Percentiles rank a stretch among this genome's conserved stretches.
Conservation (phyloP, 306 rosid genomes). For the Cicer judaicum region DNA sequence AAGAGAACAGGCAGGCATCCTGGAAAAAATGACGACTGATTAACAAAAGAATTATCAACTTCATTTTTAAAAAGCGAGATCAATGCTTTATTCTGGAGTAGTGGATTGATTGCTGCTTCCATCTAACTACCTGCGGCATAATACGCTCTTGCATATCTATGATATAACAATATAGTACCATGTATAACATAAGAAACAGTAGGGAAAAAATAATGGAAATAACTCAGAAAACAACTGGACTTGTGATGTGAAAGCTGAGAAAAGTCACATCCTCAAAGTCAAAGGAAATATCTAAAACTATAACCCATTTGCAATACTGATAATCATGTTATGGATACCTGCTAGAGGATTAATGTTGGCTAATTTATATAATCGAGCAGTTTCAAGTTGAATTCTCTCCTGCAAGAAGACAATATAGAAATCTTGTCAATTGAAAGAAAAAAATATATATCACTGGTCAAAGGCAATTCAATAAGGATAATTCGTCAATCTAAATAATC, state of each 20-base stretch:
- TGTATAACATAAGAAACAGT: constrained; percentile 8
- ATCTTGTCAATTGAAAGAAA: constrained; percentile 38
- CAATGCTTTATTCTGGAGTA: background rate
- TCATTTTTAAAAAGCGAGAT: constrained; percentile 19
- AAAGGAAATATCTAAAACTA: constrained; percentile 9
- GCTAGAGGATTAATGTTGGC: constrained; percentile 97
- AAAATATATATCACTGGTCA: background rate
- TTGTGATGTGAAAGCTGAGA: constrained; percentile 24
- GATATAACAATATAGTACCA: constrained; percentile 27
- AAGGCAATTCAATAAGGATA: constrained; percentile 16
- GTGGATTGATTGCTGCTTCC: constrained; percentile 17
- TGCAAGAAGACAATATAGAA: constrained; percentile 50
- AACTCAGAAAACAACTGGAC: constrained; percentile 15
- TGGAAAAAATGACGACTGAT: constrained; percentile 36
- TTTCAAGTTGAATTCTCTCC: constrained; percentile 96
- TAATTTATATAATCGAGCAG: constrained; percentile 86
- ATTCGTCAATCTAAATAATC: background rate
- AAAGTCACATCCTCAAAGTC: constrained; percentile 5
- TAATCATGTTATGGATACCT: constrained; percentile 56
- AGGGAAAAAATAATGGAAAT: background rate
- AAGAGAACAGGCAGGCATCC: constrained; percentile 93
- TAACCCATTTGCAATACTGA: constrained; percentile 24
- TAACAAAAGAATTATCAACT: constrained; percentile 1
- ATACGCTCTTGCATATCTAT: constrained; percentile 13
- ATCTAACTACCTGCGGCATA: constrained; percentile 15